Base-by-base conservation (phyloP, 352 stramenopile species). In the Globisporangium acanthophoron region DNA sequence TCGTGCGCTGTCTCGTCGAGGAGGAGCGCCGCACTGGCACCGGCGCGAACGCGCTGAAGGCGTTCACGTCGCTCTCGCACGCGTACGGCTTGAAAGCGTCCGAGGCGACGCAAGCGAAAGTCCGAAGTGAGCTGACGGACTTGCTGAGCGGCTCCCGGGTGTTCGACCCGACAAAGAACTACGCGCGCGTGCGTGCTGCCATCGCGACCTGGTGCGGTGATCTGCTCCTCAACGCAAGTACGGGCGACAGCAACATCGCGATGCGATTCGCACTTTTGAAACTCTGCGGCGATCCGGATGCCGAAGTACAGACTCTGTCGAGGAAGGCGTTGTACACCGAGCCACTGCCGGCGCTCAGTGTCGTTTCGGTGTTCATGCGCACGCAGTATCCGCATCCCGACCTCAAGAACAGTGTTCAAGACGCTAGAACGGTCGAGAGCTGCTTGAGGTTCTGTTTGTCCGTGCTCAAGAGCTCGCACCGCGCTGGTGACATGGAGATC, bases 231-330 rank as follows among this genome's bases (percentile, higher is more conserved):
- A 64, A 9, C 8, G 16, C 35, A 43, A 53, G 40, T 24, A 50
- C 58, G 53, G 60, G 67, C 11, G 61, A 71, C 6, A 58, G n/a
- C 40, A 59, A 71, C 40, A 65, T 82, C 20, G 54, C 66, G 7
- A 73, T 93, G 49, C 84, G 84, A 4, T 84, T 90, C 49, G 74
- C 80, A 3, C 64, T 90, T 1, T 58, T 93, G 27, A 73, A 70
- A 20, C 62, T 90, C 18, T 64, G 62, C 1, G 52, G 56, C 20
- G 66, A 73, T 60, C 37, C 57, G 31, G 70, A 81, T 53, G 70
- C 83, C 52, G 66, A 81, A n/a, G 80, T 78, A 3, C 60, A 72
- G 13, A 52, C 65, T 12, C 54, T 76, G 9, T 52, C 65, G 9
- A 41, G 65, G 20, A 78, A 80, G 55, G 69, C 75, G 3, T 59